phyloP scores from a whole-genome alignment of 352 stramenopile species.

The Globisporangium megalacanthum region DNA sequence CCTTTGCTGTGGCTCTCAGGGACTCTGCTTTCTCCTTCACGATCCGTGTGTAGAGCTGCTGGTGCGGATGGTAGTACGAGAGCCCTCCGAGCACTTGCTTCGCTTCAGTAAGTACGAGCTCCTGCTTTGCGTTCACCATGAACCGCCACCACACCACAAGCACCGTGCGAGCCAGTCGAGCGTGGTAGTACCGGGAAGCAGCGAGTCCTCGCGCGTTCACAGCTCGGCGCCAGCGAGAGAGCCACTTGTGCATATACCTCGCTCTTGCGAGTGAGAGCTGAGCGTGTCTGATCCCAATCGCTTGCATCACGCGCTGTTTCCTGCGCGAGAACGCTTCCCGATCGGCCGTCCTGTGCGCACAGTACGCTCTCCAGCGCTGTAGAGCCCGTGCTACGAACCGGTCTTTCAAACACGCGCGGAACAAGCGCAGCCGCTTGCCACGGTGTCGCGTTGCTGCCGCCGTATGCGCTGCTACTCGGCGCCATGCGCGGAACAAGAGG shows the following conservation, averaged over 20 bases:
- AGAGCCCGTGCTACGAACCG: not conserved
- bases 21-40: conserved; percentile 7
- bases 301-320: conserved; percentile 3
- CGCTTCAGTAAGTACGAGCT: conserved; percentile 33
- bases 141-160: conserved; percentile 35
- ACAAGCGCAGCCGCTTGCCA: conserved; percentile 27
- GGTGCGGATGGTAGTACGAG: conserved; percentile 32
- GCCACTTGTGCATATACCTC: conserved; percentile 8
- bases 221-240: conserved; percentile 3
- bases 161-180: conserved; percentile 15
- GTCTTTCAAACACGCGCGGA: conserved; percentile 11
- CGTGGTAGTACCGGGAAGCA: conserved; percentile 14
- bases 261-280: not conserved
- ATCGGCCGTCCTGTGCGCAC: not conserved
- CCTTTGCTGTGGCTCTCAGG: not conserved
- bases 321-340: not conserved
- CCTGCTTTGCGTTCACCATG: conserved; percentile 45
- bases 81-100: conserved; percentile 26
- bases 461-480: not conserved
- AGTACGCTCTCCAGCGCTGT: conserved; percentile 4
- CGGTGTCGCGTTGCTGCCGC: conserved; percentile 17
- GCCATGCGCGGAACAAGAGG: conserved; percentile 20
- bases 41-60: conserved; percentile 17
- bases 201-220: not conserved
- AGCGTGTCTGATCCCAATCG: not conserved